These are phyloP conservation scores for Auxenochlorella protothecoides DNA, from an alignment of 139 green algal species.

Conservation along the genomic window DNA sequence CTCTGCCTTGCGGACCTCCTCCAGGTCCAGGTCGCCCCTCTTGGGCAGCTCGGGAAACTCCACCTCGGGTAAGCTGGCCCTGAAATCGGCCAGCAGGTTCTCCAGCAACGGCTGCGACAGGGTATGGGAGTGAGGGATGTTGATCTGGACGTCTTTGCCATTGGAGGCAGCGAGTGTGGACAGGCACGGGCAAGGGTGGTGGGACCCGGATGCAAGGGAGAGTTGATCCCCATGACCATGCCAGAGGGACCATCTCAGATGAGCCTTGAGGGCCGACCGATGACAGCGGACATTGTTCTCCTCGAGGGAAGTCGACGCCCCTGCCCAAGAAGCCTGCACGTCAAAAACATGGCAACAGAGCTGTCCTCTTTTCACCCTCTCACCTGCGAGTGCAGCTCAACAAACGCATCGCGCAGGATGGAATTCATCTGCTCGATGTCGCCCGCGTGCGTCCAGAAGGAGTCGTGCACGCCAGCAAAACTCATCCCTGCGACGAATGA, in stretches of 20 bases:
- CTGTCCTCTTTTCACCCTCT: neutral
- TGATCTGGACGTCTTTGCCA: no score
- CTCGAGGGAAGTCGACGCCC: neutral
- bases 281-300: neutral
- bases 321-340: neutral
- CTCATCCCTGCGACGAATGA: constrained; percentile 25
- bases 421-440: constrained; percentile 61
- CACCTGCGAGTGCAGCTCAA: constrained; percentile 65
- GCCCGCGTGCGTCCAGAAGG: constrained; percentile 94
- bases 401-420: constrained; percentile 78
- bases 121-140: no score
- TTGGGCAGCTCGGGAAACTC: constrained; percentile 54
- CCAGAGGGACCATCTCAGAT: no score
- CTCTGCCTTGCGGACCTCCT: constrained; percentile 37
- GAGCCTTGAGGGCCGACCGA: no score
- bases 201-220: neutral
- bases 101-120: constrained; percentile 59
- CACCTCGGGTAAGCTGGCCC: constrained; percentile 29
- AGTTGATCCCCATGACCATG: neutral
- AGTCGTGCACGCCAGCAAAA: constrained; percentile 96
- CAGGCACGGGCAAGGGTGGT: neutral
- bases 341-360: neutral
- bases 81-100: constrained; percentile 52
- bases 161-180: no score
- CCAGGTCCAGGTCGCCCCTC: constrained; percentile 60